These are phyloP conservation scores for Powellomyces hirtus DNA, from an alignment of 192 early-diverging fungal species.

Conservation along the genomic window DNA sequence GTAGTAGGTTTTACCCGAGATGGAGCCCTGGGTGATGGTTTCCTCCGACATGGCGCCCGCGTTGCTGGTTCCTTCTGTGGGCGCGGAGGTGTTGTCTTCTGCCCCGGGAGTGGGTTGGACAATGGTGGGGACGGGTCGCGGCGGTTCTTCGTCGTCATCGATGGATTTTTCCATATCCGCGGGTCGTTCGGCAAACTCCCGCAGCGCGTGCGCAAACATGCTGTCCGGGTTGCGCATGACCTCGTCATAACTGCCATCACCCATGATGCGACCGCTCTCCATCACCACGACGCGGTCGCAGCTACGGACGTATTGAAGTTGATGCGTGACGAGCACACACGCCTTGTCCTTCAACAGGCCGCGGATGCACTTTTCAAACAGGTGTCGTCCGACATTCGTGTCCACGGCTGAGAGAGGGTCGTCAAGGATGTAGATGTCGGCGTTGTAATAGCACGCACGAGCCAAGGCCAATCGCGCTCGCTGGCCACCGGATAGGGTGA, in stretches of 20 bases:
- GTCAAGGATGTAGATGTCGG: constrained; percentile 48
- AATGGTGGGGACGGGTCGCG: background rate
- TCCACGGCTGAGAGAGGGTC: constrained; percentile 52
- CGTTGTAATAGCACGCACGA: constrained; percentile 43
- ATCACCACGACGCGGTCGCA: constrained; percentile 41
- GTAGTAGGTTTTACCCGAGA: constrained; percentile 35
- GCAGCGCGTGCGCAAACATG: constrained; percentile 27
- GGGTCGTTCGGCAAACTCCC: constrained; percentile 22
- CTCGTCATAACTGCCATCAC: constrained; percentile 26
- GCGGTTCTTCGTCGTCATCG: constrained; percentile 20
- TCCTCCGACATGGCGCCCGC: constrained; percentile 11
- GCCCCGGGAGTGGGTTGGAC: background rate
- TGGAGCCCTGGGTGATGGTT: constrained; percentile 24
- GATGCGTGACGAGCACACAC: constrained; percentile 46
- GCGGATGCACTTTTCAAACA: constrained; percentile 45
- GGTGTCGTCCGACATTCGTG: constrained; percentile 41
- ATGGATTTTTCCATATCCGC: constrained; percentile 21
- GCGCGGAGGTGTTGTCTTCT: background rate
- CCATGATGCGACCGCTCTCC: constrained; percentile 31
- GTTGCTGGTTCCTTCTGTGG: background rate
- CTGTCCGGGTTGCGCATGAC: constrained; percentile 16
- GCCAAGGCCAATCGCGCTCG: constrained; percentile 46
- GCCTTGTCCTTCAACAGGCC: constrained; percentile 37
- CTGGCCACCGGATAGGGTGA: constrained; percentile 48
- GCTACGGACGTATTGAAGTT: constrained; percentile 42